A percentile compares a stretch with the other conserved stretches of the same genome.
Conservation (phyloP, 1,139 yeast species). For the Protomyces arabidopsidicola region DNA sequence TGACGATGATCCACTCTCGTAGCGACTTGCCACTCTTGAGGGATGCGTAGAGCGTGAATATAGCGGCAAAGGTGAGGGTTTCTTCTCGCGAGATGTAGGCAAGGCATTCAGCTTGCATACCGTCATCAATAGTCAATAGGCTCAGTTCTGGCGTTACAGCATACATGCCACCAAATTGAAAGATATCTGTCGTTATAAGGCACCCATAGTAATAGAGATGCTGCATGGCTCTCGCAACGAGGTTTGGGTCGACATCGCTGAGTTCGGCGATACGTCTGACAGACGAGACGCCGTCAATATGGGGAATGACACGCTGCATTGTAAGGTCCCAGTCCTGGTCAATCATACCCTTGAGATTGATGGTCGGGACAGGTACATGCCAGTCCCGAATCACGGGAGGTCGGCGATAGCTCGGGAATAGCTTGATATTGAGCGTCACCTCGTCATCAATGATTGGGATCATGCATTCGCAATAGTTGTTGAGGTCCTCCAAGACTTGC, state of each 20-base stretch:
- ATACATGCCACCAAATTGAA: slow-evolving; percentile 82
- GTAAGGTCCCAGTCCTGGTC: slow-evolving; percentile 98
- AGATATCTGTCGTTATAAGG: slow-evolving; percentile 73
- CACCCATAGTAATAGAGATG: slow-evolving; percentile 88
- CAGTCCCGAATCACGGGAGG: slow-evolving; percentile 66
- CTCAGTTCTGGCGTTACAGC: slow-evolving; percentile 81
- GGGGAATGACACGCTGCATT: slow-evolving; percentile 79
- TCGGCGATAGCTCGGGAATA: slow-evolving; percentile 80
- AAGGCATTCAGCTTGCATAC: slow-evolving; percentile 80
- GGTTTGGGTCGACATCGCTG: slow-evolving; percentile 72
- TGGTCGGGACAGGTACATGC: slow-evolving; percentile 87
- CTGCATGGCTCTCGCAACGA: slow-evolving; percentile 83
- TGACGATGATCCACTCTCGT: slow-evolving; percentile 73
- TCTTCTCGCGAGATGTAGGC: slow-evolving; percentile 51
- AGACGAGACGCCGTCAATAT: slow-evolving; percentile 81
- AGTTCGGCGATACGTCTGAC: slow-evolving; percentile 68
- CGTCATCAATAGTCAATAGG: slow-evolving; percentile 57
- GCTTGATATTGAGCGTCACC: slow-evolving; percentile 83
- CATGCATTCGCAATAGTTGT: slow-evolving; percentile 90
- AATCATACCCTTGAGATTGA: slow-evolving; percentile 52
- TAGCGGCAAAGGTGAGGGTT: slow-evolving; percentile 50
- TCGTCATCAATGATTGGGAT: slow-evolving; percentile 80
- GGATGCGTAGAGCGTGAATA: slow-evolving; percentile 63
- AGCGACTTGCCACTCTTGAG: slow-evolving; percentile 74
- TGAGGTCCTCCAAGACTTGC: slow-evolving; percentile 86